phyloP scores from a whole-genome alignment of 2,329 filamentous ascomycete species.

The Fusarium camptoceras region DNA sequence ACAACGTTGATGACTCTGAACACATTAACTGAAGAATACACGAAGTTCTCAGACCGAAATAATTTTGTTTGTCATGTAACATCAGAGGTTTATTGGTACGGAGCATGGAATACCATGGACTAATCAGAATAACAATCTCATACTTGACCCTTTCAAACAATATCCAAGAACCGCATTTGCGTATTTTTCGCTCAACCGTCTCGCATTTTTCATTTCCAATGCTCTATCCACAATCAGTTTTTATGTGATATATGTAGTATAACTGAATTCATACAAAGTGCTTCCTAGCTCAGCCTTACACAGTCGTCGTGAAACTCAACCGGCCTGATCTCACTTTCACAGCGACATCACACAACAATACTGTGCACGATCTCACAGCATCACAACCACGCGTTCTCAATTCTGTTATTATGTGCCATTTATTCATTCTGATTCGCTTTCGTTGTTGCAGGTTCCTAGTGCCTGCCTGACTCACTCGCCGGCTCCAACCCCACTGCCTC shows the following conservation, averaged over 20 bases:
- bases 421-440: background rate
- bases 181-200: too few species aligned
- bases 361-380: constrained; percentile 20
- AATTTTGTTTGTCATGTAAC: background rate
- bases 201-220: too few species aligned
- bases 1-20: background rate
- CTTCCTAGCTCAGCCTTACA: background rate
- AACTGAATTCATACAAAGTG: fast-evolving
- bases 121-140: background rate
- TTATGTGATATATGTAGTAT: fast-evolving
- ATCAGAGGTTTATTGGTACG: background rate
- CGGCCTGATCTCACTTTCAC: constrained; percentile 19
- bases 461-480: constrained; percentile 39
- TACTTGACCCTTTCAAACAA: background rate
- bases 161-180: background rate
- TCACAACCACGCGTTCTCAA: constrained; percentile 1
- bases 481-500: constrained; percentile 24
- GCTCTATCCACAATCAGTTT: fast-evolving
- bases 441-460: background rate
- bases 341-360: constrained; percentile 8
- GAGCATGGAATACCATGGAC: background rate
- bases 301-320: constrained; percentile 14
- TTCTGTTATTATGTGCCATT: background rate
- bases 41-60: background rate
- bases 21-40: background rate